A percentile compares a stretch with the other conserved stretches of the same genome.
These are phyloP conservation scores for Capsicum rhomboideum DNA, from an alignment of 257 asterid species.

Conservation along the genomic window DNA sequence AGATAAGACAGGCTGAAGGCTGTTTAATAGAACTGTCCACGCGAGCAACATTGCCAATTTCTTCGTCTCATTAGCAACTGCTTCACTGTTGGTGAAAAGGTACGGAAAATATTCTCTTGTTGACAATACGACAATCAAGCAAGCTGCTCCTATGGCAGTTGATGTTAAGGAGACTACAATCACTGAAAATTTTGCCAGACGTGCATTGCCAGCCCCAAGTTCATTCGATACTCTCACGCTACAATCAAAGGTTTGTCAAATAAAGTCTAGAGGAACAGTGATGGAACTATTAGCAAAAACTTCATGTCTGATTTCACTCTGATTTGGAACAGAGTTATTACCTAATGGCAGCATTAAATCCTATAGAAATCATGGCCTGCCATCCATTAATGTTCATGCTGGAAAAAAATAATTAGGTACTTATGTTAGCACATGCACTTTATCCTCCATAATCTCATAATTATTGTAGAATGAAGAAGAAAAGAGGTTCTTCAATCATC, in stretches of 20 bases:
- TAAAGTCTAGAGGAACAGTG: neutral
- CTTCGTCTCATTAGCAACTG: constrained; percentile 62
- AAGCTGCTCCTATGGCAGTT: constrained; percentile 33
- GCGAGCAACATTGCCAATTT: constrained; percentile 52
- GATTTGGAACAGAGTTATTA: neutral
- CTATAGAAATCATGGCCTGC: constrained; percentile 71
- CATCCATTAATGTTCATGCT: constrained; percentile 82
- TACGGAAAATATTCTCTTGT: constrained; percentile 46
- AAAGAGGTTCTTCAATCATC: too few species aligned
- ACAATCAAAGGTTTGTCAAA: neutral
- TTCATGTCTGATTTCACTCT: neutral
- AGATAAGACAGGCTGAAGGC: constrained; percentile 81
- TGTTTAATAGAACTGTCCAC: constrained; percentile 48
- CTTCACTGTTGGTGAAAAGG: constrained; percentile 60
- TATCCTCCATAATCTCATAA: neutral
- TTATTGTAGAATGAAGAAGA: neutral
- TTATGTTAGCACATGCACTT: neutral
- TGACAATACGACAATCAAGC: constrained; percentile 34
- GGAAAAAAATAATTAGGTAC: constrained; percentile 6
- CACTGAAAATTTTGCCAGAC: constrained; percentile 65
- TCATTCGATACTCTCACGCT: constrained; percentile 88
- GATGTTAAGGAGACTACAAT: constrained; percentile 65
- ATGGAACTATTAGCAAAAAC: neutral
- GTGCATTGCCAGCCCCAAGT: constrained; percentile 74
- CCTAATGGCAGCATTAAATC: constrained; percentile 91